A percentile compares a stretch with the other conserved stretches of the same genome.
These are phyloP conservation scores for Exobasidium cylindrosporum DNA, from an alignment of 1,284 basidiomycete genomes.

Conservation along the genomic window DNA sequence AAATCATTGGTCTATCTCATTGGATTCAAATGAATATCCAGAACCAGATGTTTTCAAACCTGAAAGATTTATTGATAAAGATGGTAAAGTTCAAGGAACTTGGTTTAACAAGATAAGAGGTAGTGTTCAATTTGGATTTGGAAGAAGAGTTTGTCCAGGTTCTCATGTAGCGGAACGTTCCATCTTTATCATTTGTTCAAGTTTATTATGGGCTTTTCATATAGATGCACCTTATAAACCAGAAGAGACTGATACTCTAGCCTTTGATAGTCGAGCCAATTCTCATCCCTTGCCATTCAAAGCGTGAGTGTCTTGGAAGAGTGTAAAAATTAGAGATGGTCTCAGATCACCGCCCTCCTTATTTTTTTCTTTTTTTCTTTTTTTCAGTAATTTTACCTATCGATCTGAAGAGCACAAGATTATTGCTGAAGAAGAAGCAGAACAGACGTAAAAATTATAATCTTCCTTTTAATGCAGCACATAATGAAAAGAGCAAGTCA, in stretches of 20 bases:
- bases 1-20: conserved; percentile 48
- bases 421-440: background rate
- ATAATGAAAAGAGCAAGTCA: too few relatives aligned
- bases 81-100: conserved; percentile 21
- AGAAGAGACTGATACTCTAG: conserved; percentile 21
- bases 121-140: conserved; percentile 47
- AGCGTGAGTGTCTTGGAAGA: conserved; percentile 10
- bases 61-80: conserved; percentile 25
- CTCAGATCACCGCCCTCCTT: too few relatives aligned
- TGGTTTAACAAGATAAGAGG: conserved; percentile 30
- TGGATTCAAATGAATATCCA: conserved; percentile 38
- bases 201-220: conserved; percentile 54
- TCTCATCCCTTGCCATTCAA: conserved; percentile 26
- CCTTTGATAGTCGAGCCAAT: conserved; percentile 27
- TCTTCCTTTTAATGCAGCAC: too few relatives aligned
- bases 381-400: background rate
- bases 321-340: too few relatives aligned
- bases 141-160: conserved; percentile 54
- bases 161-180: conserved; percentile 55
- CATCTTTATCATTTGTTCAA: conserved; percentile 53
- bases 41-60: conserved; percentile 29
- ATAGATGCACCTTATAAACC: conserved; percentile 24
- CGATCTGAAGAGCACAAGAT: background rate
- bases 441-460: background rate
- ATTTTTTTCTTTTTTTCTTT: too few relatives aligned